Evolutionary conservation across 2,329 filamentous ascomycete species (phyloP), one percentile per base, ranked within the genome.

Genomic region (Fusarium multiceps): DNA sequence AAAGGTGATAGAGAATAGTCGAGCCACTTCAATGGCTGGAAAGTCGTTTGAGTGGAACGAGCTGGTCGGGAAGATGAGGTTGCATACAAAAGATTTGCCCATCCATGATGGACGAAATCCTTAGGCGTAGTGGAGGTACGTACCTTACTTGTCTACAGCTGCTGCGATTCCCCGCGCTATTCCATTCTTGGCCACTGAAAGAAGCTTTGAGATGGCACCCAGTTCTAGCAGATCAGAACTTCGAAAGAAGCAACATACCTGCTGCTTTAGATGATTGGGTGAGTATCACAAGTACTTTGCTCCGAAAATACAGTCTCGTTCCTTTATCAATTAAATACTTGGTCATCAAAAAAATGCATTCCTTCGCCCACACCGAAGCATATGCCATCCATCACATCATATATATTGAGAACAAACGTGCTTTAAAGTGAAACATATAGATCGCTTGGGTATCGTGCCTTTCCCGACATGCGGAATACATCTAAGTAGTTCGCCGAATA

Each of bases 391-490:
- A 28, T 47, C 18, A 54, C 50, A 32, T 51, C 20, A n/a, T 53
- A 60, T 54, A 40, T 32, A 47, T 45, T 14, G 37, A 46, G n/a
- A 49, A 48, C 28, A 40, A 30, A 40, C 32, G 30, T 47, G 42
- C 54, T 59, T 60, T 34, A 72, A 60, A 68, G 27, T 68, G 46
- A 74, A 74, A 63, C 63, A 74, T 69, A 60, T 50, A 72, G 58
- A 74, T 75, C 66, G 66, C 70, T 73, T 65, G 73, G 73, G 73
- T 75, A 75, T 75, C 73, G 69, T 68, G 59, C 59, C 63, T 69
- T 61, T 69, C 68, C 73, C 59, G 57, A 57, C 66, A 54, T 49
- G n/a, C 53, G 69, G 63, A 60, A 66, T 60, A 70, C 59, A 72
- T 67, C 61, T 73, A 64, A 59, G 57, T 63, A 66, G 64, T 59